Percentiles rank a stretch among this genome's conserved stretches.
These are phyloP conservation scores for Aphanomyces astaci DNA, from an alignment of 352 stramenopile species.

Conservation along the genomic window DNA sequence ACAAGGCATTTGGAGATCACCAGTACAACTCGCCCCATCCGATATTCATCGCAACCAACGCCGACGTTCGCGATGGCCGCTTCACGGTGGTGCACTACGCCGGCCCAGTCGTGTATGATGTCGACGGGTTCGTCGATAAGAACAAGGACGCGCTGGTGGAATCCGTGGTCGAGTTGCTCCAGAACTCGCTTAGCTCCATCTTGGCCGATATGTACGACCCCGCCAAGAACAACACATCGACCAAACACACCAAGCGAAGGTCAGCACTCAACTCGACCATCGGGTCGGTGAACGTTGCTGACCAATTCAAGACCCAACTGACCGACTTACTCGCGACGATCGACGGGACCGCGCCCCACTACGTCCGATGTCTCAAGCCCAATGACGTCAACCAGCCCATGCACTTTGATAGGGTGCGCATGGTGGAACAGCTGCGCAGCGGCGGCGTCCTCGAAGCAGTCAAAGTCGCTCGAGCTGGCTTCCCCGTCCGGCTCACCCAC, in stretches of 20 bases:
- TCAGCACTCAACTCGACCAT: constrained; percentile 45
- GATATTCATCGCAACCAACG: constrained; percentile 37
- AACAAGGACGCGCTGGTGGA: constrained; percentile 87
- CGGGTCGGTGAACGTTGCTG: constrained; percentile 62
- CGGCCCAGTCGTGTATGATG: constrained; percentile 65
- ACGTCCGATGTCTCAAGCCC: constrained; percentile 98
- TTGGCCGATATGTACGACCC: constrained; percentile 12
- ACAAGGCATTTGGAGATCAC: constrained; percentile 48
- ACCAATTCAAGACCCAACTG: constrained; percentile 93
- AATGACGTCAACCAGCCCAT: constrained; percentile 85
- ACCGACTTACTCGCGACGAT: constrained; percentile 91
- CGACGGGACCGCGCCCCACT: constrained; percentile 92
- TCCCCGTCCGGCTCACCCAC: constrained; percentile 74
- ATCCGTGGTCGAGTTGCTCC: constrained; percentile 15
- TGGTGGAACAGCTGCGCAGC: constrained; percentile 80
- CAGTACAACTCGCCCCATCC: no score
- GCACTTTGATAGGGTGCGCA: constrained; percentile 63
- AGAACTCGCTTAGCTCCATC: neutral
- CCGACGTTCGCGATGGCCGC: constrained; percentile 47
- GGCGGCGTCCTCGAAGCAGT: constrained; percentile 83
- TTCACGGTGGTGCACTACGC: constrained; percentile 86
- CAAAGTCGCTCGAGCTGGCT: constrained; percentile 73
- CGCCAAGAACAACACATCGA: neutral
- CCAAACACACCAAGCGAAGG: neutral
- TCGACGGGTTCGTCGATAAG: constrained; percentile 81